A percentile compares a stretch with the other conserved stretches of the same genome.
Evolutionary conservation across 1,284 basidiomycete genomes (phyloP).

Genomic region (Amylostereum areolatum): DNA sequence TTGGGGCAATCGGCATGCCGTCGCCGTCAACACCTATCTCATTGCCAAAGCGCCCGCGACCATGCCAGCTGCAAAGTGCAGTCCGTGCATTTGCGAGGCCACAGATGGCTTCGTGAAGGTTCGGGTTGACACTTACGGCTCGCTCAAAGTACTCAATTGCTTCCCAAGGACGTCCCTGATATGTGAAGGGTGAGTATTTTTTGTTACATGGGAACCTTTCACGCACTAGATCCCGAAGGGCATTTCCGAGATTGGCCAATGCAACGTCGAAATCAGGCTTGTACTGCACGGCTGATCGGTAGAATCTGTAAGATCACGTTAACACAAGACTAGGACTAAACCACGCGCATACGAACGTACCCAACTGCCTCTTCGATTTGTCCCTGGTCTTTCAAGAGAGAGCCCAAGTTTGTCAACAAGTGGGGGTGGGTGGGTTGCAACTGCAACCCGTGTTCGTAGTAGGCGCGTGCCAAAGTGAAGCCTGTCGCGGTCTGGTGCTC

Average conservation of each 20-base stretch:
- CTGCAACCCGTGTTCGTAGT: slow-evolving; percentile 48
- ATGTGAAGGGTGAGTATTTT: not conserved
- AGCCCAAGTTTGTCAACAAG: slow-evolving; percentile 55
- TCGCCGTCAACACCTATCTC: slow-evolving; percentile 17
- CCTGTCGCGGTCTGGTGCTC: slow-evolving; percentile 22
- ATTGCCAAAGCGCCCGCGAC: slow-evolving; percentile 29
- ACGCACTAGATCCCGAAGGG: slow-evolving; percentile 42
- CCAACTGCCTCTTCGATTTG: slow-evolving; percentile 44
- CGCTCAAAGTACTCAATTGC: slow-evolving; percentile 50
- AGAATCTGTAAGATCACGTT: slow-evolving; percentile 26
- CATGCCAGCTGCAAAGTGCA: slow-evolving; percentile 53
- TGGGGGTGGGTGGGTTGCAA: slow-evolving; percentile 54
- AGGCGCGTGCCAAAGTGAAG: slow-evolving; percentile 41
- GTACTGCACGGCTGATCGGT: slow-evolving; percentile 41
- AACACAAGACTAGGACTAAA: slow-evolving; percentile 11
- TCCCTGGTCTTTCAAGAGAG: slow-evolving; percentile 54
- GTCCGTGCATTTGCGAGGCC: slow-evolving; percentile 48
- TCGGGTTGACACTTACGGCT: slow-evolving; percentile 45
- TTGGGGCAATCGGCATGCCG: slow-evolving; percentile 15
- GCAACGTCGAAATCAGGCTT: slow-evolving; percentile 59
- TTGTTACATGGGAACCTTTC: too few species aligned
- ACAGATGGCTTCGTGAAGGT: slow-evolving; percentile 53
- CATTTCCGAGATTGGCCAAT: slow-evolving; percentile 57
- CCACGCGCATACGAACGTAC: slow-evolving; percentile 21
- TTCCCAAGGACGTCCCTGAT: slow-evolving; percentile 43